Percentiles rank a stretch among this genome's conserved stretches.
Evolutionary conservation across 2,329 filamentous ascomycete species (phyloP).

Genomic region (Penicillium sp.): DNA sequence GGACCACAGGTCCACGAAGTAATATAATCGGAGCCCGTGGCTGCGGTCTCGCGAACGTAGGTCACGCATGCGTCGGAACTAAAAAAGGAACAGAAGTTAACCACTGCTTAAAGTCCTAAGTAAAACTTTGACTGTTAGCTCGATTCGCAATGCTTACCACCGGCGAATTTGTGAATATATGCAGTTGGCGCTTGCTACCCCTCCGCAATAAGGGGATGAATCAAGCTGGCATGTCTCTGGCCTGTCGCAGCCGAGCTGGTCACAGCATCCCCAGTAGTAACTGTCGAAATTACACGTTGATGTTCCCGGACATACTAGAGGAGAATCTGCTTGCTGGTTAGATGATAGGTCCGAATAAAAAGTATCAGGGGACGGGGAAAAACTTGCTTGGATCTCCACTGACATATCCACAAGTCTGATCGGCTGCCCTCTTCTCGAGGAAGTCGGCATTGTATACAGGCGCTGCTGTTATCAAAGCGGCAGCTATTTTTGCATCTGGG

Average conservation of each 20-base stretch:
- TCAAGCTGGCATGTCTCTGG: slow-evolving; percentile 1
- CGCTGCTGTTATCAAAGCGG: slow-evolving; percentile 2
- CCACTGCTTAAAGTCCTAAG: not conserved
- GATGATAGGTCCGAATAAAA: too few relatives aligned
- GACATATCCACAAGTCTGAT: slow-evolving; percentile 9
- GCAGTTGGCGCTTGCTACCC: not conserved
- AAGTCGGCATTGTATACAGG: not conserved
- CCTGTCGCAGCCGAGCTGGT: not conserved
- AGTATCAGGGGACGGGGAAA: not conserved
- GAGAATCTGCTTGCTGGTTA: slow-evolving; percentile 1
- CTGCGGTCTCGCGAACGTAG: not conserved
- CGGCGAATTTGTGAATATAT: slow-evolving; percentile 1
- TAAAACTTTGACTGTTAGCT: too few relatives aligned
- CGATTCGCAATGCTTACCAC: not conserved
- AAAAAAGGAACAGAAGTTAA: not conserved
- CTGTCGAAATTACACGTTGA: not conserved
- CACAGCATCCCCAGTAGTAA: slow-evolving; percentile 10
- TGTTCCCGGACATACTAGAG: slow-evolving; percentile 4
- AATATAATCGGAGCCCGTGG: not conserved
- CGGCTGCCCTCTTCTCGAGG: not conserved
- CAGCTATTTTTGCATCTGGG: not conserved
- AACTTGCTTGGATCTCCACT: slow-evolving; percentile 3
- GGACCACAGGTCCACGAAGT: slow-evolving; percentile 8
- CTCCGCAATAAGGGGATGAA: slow-evolving; percentile 5
- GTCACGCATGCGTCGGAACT: slow-evolving; percentile 5